A percentile compares a stretch with the other conserved stretches of the same genome.
Conservation (phyloP, 768 basidiomycete species). For the Cyathus striatus region DNA sequence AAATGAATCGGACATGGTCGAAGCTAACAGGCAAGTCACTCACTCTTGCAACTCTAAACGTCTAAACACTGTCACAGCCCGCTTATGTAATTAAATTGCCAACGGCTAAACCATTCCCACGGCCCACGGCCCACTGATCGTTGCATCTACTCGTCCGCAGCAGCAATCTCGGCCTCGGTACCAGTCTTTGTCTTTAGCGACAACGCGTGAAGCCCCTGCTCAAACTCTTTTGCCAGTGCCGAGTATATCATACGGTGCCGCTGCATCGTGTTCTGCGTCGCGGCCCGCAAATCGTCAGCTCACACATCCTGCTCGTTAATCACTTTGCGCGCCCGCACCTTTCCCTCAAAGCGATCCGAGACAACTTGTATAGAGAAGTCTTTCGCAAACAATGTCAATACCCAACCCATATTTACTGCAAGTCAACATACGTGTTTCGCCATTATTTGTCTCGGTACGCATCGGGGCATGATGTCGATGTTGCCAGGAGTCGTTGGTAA, state of each 20-base stretch:
- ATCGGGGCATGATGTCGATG: conserved; percentile 84
- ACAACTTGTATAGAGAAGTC: conserved; percentile 77
- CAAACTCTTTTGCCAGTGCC: conserved; percentile 65
- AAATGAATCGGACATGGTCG: no score
- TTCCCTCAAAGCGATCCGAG: conserved; percentile 68
- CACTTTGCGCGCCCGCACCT: no score
- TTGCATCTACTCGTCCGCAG: background rate
- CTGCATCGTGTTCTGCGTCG: conserved; percentile 61
- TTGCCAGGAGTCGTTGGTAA: conserved; percentile 80
- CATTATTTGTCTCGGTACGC: conserved; percentile 62
- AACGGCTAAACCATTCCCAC: no score
- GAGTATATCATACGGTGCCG: conserved; percentile 78
- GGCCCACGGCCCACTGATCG: no score
- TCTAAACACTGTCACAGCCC: no score
- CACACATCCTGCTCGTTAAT: no score
- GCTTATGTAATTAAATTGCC: no score
- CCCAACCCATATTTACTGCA: conserved; percentile 5
- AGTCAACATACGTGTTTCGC: conserved; percentile 72
- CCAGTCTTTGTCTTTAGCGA: conserved; percentile 71
- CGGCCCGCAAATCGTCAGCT: no score
- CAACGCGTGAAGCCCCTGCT: conserved; percentile 70
- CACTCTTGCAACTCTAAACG: no score
- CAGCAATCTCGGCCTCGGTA: conserved; percentile 46
- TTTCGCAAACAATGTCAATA: conserved; percentile 19
- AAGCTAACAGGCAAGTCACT: no score